Evolutionary conservation across 306 rosid genomes (phyloP), one percentile per base, ranked within the genome.

Genomic region (Spatholobus suberectus): DNA sequence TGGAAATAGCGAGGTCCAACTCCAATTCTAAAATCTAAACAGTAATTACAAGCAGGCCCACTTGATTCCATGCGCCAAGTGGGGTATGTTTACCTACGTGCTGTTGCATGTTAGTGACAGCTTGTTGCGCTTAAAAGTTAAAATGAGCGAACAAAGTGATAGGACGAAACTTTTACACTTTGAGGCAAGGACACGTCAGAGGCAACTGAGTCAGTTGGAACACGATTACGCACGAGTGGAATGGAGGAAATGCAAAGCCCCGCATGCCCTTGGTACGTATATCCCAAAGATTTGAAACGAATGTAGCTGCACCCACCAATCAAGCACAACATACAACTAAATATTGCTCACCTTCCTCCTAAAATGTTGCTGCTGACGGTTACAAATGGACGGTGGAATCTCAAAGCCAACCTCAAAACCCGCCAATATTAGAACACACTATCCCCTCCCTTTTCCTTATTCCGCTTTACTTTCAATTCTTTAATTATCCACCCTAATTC

Each of bases 351-450:
- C n/a, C 67, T 27, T 5, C 76, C 77, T 57, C 80, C 89, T 83
- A 82, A 70, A 86, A 76, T 84, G 27, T 81, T 74, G 85, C 23
- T 38, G 62, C 13, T 14, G 61, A 51, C 90, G 8, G 95, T 89
- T 89, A 82, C 70, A 88, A 89, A 91, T 24, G 90, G 73, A 89
- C 9, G 97, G 95, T 87, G 61, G 57, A 84, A 73, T 15, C 6
- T 13, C 8, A 71, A 44, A n/a, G 5, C 24, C 18, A 54, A 63
- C 43, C 83, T 15, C 66, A 41, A 62, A 72, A 73, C 66, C 35
- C 54, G 4, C 77, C 84, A 79, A 65, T 79, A 84, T 63, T 85
- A 85, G 88, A 55, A 18, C 75, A 73, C 82, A 24, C 24, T 46
- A 75, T 68, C 55, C 52, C 20, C 51, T 20, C 10, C 51, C 67